Conservation (phyloP, 768 basidiomycete genomes). For the Boletus rubroflammeus region DNA sequence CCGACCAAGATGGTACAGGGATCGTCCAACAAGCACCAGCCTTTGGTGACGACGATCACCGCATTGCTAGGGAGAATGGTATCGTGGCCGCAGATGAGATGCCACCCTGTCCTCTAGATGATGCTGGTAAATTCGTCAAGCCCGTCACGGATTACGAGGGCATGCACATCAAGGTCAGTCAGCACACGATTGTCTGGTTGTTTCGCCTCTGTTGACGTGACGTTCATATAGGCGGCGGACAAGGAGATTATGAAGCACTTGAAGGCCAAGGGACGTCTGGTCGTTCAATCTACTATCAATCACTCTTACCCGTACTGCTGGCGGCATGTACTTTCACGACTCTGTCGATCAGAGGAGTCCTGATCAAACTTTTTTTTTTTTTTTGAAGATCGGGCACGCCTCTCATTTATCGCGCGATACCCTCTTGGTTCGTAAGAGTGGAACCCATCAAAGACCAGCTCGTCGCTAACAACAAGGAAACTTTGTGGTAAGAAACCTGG, state of each 20-base stretch:
- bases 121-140: constrained; percentile 79
- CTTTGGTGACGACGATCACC: constrained; percentile 98
- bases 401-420: constrained; percentile 92
- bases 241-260: constrained; percentile 89
- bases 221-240: constrained; percentile 71
- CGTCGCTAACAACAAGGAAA: constrained; percentile 85
- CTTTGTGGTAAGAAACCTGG: constrained; percentile 63
- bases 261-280: constrained; percentile 81
- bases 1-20: constrained; percentile 89
- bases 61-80: constrained; percentile 81
- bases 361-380: neutral
- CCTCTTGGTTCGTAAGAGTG: constrained; percentile 94
- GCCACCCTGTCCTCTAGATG: constrained; percentile 96
- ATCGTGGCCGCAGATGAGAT: constrained; percentile 84
- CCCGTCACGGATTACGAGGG: constrained; percentile 91
- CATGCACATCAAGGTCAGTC: constrained; percentile 77
- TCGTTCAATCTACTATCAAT: constrained; percentile 80
- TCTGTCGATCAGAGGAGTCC: neutral
- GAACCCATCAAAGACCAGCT: constrained; percentile 81
- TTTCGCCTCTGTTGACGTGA: neutral
- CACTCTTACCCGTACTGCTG: constrained; percentile 98
- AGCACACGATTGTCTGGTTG: neutral
- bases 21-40: constrained; percentile 99
- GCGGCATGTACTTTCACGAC: constrained; percentile 50
- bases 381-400: constrained; percentile 81